Base-by-base conservation (phyloP, 2,329 filamentous ascomycete species). In the Paraphaeosphaeria sporulosa region DNA sequence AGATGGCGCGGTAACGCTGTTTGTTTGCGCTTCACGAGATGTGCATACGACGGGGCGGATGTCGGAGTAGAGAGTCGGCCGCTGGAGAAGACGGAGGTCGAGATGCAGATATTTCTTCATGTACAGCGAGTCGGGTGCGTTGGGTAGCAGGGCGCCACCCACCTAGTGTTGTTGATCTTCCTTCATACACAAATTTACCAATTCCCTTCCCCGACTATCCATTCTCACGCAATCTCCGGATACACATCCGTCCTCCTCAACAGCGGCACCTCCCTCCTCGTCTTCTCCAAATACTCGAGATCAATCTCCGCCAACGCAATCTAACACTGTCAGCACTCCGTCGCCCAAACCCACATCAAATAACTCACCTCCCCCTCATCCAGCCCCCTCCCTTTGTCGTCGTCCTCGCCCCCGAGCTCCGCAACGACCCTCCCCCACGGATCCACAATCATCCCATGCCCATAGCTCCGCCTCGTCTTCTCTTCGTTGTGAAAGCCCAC, bases 341-440 rank as follows among this genome's bases (percentile, higher is more conserved):
- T 13, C 6, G 13, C 9, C 42, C 7, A 12, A 2, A 8, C 7
- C 19, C 42, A 21, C n/a, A 23, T 13, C 42, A 6, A 27, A 27
- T 6, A 3, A 23, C 19, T 44, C 8, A 44, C 42, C 42, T 80
- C 78, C 0, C 79, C 79, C 10, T 67, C 64, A 49, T 66, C 71
- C 59, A 60, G 69, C 71, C 69, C 76, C 67, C 67, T 70, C 61
- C 65, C 78, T 59, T 68, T 70, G 34, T 56, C 70, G 46, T 79
- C 70, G 65, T 81, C 77, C 44, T 54, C 79, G 0, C 87, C 89
- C 43, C 83, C 84, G 72, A 89, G 83, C 71, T 90, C 84, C 3
- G 89, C 84, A 43, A 92, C 73, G 1, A 97, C 85, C 58, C 86
- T 84, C 0, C 94, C 94, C 93, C 93, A 97, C 0, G 94, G 94